Base-by-base conservation (phyloP, 2,329 filamentous ascomycete genomes). In the Chaetomiaceae sp. region DNA sequence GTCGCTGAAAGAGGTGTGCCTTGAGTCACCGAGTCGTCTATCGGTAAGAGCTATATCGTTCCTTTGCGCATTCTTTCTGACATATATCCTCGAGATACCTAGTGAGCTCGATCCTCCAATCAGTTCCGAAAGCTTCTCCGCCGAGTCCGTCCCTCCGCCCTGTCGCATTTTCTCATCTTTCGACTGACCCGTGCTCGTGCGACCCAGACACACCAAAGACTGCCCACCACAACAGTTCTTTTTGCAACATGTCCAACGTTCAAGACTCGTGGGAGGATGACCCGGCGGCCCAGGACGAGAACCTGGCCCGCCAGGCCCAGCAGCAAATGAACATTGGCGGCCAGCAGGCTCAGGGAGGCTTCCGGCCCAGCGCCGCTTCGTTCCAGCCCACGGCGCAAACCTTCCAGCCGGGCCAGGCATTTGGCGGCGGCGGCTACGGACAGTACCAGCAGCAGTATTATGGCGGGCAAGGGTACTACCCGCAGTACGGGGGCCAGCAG, bases 251-350 rank as follows among this genome's bases (percentile, higher is more conserved):
- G 91, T 87, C 91, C 65, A 85, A 63, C 59, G 51, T 63, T n/a
- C 88, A 90, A 66, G 91, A 95, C 72, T 96, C 91, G 59, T 97
- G 94, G 89, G 91, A 97, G 75, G 90, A 95, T 67, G 89, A 91
- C 66, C 84, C 85, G 66, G 78, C 85, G 51, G 84, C 83, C 59
- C 86, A 89, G 77, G 87, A 91, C 65, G 87, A 89, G 64, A 82
- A 82, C 69, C 83, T 95, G 71, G 82, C 88, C 58, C 84, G 84
- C 65, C 88, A 91, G 77, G 75, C 88, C 34, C 82, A 87, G 64
- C 83, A 87, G 70, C 85, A 87, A 69, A 80, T 91, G 71, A 89
- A 90, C 70, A 69, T 91, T 66, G 88, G 87, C 69, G 75, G 73
- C 59, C 72, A 72, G 61, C 71, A 68, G 22, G 27, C n/a, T 8